Evolutionary conservation across 257 asterid genomes (phyloP), one percentile per base, ranked within the genome.

Genomic region (Buddleja alternifolia): DNA sequence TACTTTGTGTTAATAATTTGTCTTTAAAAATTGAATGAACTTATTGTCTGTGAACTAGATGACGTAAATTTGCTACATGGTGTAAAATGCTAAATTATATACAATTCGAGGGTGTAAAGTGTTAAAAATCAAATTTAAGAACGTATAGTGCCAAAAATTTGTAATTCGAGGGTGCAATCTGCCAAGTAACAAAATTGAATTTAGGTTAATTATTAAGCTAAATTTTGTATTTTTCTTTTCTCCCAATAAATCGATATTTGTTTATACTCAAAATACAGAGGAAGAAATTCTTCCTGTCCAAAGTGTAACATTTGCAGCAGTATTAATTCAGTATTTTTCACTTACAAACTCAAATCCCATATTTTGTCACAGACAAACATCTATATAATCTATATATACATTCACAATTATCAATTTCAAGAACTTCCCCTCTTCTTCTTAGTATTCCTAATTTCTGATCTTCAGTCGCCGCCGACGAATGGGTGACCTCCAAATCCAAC

Each of bases 401-500:
- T 41, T 53, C 58, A 7, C 44, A 9, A 34, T 17, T 70, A 19
- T 57, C 25, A 29, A 67, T n/a, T 34, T 42, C 20, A 19, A 44
- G 64, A 42, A 60, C 19, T 52, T 56, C 29, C 23, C 25, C 44
- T 20, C 17, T 10, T 36, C 23, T 12, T 37, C 10, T 10, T 15
- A 15, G 32, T 20, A 6, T 16, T 15, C 9, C 8, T 15, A 17
- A 17, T 67, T 59, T 20, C 55, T 3, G 42, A 10, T 8, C 4
- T 48, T 47, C 47, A 39, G 57, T 6, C 56, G 60, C 69, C 73
- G 71, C 68, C 66, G 36, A 23, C 50, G 51, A 20, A 88, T 88
- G 96, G 86, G 66, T 16, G 84, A 82, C 51, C 70, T 75, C 73
- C 83, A 79, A 75, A 71, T 80, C 65, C 84, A 80, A 63, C 90